Base-by-base conservation (phyloP, 1,139 yeast genomes). In the Taphrina pruni region DNA sequence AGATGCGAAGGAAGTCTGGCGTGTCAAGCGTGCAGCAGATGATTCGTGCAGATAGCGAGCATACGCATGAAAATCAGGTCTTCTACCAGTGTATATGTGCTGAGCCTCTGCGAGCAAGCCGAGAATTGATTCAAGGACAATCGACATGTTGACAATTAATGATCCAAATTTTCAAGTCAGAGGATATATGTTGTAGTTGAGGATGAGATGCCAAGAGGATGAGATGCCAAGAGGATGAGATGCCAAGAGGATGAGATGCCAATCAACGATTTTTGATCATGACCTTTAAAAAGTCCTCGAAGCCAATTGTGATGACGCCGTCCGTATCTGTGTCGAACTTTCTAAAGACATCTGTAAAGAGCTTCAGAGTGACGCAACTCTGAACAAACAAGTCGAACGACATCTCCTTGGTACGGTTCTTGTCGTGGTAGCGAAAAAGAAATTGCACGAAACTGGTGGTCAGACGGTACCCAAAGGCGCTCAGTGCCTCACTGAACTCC, bases 321-420 rank as follows among this genome's bases (percentile, higher is more conserved):
- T 64, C 67, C 38, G 39, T 50, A 46, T 64, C 67, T 2, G 83
- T 80, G 77, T 90, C 96, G 77, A 85, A 89, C 76, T 87, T 87
- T 76, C 89, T 88, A 80, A 90, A 90, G 9, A 87, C 83, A 75
- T 89, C 93, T 0, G 96, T 90, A 73, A 89, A 83, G 73, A 89
- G 85, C 77, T 91, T 83, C 75, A 90, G 80, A 82, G 90, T 88
- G 43, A 89, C 89, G 73, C 90, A 82, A 69, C 89, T 83, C 76
- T 90, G 96, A 60, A 90, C 91, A 78, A 90, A 90, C 77, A 87
- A 84, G 77, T 90, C 97, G 77, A 90, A 90, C 72, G 88, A 87
- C 77, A 90, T 81, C 72, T 86, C 88, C 32, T 88, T 72, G 84
- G 78, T 48, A 83, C 84, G 54, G 79, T 77, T 52, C 77, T 73